Conservation (phyloP, 2,329 filamentous ascomycete species). For the Magnaporthiopsis poae region DNA sequence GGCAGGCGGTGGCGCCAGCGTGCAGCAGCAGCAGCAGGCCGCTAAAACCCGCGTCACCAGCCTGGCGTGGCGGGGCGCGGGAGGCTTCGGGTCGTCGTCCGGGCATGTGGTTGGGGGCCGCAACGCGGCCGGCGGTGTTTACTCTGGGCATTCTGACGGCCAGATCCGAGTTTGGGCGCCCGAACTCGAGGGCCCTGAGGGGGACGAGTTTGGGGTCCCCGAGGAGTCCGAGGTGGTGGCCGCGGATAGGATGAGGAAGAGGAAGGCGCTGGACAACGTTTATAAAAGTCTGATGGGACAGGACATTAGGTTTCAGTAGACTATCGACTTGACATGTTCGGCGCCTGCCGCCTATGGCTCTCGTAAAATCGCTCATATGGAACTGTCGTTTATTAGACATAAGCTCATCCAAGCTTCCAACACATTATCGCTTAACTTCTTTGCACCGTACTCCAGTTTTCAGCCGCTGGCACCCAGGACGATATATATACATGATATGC, state of each 20-base stretch:
- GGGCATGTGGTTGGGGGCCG: conserved; percentile 52
- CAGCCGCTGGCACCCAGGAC: too few species aligned
- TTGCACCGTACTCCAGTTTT: too few species aligned
- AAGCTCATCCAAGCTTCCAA: too few species aligned
- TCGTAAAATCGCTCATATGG: not conserved
- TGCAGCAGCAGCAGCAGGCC: conserved; percentile 39
- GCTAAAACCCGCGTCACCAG: conserved; percentile 61
- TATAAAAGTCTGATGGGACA: conserved; percentile 66
- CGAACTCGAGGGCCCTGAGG: conserved; percentile 30
- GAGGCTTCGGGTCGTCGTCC: conserved; percentile 47
- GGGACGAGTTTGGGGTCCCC: conserved; percentile 38
- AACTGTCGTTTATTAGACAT: not conserved
- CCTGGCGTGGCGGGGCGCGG: conserved; percentile 60
- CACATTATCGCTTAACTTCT: too few species aligned
- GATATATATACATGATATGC: too few species aligned
- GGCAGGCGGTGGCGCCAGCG: not conserved
- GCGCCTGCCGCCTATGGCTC: not conserved
- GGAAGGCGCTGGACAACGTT: conserved; percentile 69
- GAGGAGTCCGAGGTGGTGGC: conserved; percentile 31
- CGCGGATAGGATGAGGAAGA: conserved; percentile 51
- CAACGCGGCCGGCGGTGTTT: conserved; percentile 49
- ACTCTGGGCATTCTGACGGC: conserved; percentile 75
- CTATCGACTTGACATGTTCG: not conserved
- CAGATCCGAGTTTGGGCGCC: conserved; percentile 73
- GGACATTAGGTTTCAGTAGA: conserved; percentile 50